Percentiles rank a stretch among this genome's conserved stretches.
phyloP scores from a whole-genome alignment of 1,139 yeast species.

The Taphrina betulina region DNA sequence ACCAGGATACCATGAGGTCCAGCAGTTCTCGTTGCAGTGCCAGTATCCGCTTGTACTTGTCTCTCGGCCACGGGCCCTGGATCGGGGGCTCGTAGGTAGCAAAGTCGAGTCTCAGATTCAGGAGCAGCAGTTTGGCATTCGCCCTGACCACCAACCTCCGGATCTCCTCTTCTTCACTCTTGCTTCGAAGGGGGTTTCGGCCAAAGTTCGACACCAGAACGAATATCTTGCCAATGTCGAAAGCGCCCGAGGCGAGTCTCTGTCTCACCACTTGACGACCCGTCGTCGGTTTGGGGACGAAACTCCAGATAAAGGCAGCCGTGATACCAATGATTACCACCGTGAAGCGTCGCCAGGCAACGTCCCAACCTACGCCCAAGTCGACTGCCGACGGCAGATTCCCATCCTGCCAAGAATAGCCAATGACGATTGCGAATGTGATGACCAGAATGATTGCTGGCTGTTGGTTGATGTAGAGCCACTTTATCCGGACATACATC shows the following conservation, averaged over 20 bases:
- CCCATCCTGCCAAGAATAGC: slow-evolving; percentile 44
- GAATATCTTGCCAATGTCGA: slow-evolving; percentile 41
- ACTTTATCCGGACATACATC: slow-evolving; percentile 43
- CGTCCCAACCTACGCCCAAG: slow-evolving; percentile 43
- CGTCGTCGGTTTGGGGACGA: slow-evolving; percentile 43
- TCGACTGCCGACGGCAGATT: slow-evolving; percentile 33
- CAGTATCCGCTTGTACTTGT: slow-evolving; percentile 39
- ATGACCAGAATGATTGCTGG: slow-evolving; percentile 43
- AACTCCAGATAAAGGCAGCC: slow-evolving; percentile 43
- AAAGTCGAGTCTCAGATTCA: slow-evolving; percentile 37
- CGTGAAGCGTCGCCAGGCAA: slow-evolving; percentile 46
- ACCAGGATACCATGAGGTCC: slow-evolving; percentile 39
- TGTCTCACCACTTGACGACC: slow-evolving; percentile 41
- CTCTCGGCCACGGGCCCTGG: slow-evolving; percentile 42
- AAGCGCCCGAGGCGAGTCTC: slow-evolving; percentile 39
- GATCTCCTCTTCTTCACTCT: slow-evolving; percentile 39
- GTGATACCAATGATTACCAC: slow-evolving; percentile 44
- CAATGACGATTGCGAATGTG: slow-evolving; percentile 42
- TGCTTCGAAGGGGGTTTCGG: slow-evolving; percentile 39
- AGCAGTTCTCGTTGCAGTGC: slow-evolving; percentile 39
- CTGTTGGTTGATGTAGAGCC: slow-evolving; percentile 42
- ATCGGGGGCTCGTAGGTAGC: slow-evolving; percentile 42
- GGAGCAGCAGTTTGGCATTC: slow-evolving; percentile 37
- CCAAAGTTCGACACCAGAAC: slow-evolving; percentile 42
- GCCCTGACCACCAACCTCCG: slow-evolving; percentile 37